These are phyloP conservation scores for Cytospora schulzeri DNA, from an alignment of 2,329 filamentous ascomycete genomes.

Conservation along the genomic window DNA sequence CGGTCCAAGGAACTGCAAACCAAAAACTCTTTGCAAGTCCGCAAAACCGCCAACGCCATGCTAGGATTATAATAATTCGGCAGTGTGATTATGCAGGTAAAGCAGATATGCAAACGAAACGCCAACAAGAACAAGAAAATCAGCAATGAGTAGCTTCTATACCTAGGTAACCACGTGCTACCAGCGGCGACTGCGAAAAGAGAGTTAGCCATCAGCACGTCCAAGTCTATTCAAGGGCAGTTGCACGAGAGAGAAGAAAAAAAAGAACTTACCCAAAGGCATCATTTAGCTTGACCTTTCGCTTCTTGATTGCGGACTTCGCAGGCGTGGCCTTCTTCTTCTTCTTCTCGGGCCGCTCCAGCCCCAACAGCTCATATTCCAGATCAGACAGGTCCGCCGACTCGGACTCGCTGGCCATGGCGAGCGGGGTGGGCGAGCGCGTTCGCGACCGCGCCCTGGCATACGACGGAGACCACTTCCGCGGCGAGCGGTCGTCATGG, in stretches of 20 bases:
- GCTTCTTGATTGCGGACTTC: conserved; percentile 16
- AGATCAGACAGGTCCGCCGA: conserved; percentile 26
- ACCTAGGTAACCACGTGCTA: not conserved
- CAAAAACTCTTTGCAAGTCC: not conserved
- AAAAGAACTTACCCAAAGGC: conserved; percentile 25
- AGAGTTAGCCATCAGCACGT: not conserved
- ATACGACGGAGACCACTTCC: conserved; percentile 17
- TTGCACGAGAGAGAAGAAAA: too few species aligned
- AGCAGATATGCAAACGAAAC: not conserved
- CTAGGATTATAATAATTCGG: not conserved
- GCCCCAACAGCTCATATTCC: conserved; percentile 28
- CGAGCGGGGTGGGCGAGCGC: conserved; percentile 10
- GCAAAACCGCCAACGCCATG: not conserved
- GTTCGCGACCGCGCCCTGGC: conserved; percentile 14
- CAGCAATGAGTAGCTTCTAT: not conserved
- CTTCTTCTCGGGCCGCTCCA: conserved; percentile 21
- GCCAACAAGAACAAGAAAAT: not conserved
- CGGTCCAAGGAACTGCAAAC: not conserved
- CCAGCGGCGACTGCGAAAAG: conserved; percentile 17
- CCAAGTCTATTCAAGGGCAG: not conserved
- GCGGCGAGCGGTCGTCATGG: conserved; percentile 4
- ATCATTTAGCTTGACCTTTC: conserved; percentile 22
- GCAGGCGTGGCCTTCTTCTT: conserved; percentile 16
- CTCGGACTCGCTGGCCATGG: conserved; percentile 19
- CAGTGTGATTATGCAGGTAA: not conserved